These are phyloP conservation scores for Suillus spraguei DNA, from an alignment of 768 basidiomycete genomes.

Conservation along the genomic window DNA sequence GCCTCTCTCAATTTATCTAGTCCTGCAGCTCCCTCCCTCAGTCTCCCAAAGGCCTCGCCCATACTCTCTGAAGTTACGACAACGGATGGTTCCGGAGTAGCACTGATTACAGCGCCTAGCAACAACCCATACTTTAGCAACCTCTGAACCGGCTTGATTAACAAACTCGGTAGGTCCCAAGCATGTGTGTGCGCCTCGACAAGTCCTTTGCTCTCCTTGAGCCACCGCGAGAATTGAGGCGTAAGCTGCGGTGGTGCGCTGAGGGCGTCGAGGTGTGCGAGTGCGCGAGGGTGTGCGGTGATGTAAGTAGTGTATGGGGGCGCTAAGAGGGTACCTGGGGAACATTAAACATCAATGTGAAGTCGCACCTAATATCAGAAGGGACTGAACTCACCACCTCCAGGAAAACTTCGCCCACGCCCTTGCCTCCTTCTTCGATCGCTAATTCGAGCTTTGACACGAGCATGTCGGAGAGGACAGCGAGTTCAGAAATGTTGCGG, in stretches of 20 bases:
- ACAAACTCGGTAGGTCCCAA: constrained; percentile 90
- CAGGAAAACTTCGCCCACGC: constrained; percentile 76
- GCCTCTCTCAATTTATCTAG: constrained; percentile 51
- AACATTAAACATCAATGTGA: constrained; percentile 3
- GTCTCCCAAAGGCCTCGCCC: constrained; percentile 13
- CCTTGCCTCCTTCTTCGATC: constrained; percentile 64
- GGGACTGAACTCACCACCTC: constrained; percentile 52
- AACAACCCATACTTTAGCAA: constrained; percentile 93
- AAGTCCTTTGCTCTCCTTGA: constrained; percentile 63
- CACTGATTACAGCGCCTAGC: constrained; percentile 72
- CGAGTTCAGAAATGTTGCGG: constrained; percentile 75
- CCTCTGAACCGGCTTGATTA: constrained; percentile 97
- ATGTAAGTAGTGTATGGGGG: constrained; percentile 80
- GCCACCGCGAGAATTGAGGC: constrained; percentile 46
- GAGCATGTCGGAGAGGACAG: constrained; percentile 68
- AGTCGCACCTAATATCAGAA: background rate
- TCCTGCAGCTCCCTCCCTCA: constrained; percentile 18
- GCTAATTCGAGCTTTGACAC: constrained; percentile 66
- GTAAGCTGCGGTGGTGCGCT: constrained; percentile 48
- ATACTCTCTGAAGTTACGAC: constrained; percentile 1
- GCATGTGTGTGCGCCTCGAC: constrained; percentile 79
- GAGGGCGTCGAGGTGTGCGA: constrained; percentile 62
- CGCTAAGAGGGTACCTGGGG: constrained; percentile 69
- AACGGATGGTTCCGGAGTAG: constrained; percentile 57
- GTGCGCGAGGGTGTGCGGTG: constrained; percentile 74